These are phyloP conservation scores for Corniculantispora saksenae DNA, from an alignment of 2,329 filamentous ascomycete genomes.

Conservation along the genomic window DNA sequence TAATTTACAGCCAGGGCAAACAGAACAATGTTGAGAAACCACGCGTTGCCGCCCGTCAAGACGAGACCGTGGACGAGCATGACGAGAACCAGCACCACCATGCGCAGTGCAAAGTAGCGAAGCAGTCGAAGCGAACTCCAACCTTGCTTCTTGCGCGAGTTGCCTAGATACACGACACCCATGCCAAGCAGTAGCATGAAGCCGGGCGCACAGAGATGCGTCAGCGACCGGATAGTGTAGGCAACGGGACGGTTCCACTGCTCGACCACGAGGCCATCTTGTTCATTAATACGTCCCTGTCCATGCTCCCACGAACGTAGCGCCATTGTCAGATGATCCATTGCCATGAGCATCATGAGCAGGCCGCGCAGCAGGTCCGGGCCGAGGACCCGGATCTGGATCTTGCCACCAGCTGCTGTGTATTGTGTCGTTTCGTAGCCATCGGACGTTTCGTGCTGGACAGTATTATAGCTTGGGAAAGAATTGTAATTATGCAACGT, in stretches of 20 bases:
- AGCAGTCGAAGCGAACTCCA: slow-evolving; percentile 39
- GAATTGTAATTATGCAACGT: slow-evolving; percentile 25
- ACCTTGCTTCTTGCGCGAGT: slow-evolving; percentile 41
- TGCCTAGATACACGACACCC: slow-evolving; percentile 46
- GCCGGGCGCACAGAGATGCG: slow-evolving; percentile 47
- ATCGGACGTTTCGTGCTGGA: not conserved
- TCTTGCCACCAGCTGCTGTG: not conserved
- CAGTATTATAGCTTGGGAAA: slow-evolving; percentile 21
- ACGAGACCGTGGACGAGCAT: slow-evolving; percentile 34
- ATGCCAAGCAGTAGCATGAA: slow-evolving; percentile 49
- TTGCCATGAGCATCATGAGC: slow-evolving; percentile 46
- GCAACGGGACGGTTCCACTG: slow-evolving; percentile 41
- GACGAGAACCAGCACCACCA: slow-evolving; percentile 37
- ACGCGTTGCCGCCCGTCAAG: slow-evolving; percentile 36
- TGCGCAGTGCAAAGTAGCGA: slow-evolving; percentile 41
- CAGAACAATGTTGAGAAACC: slow-evolving; percentile 46
- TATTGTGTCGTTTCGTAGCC: not conserved
- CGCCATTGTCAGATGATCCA: slow-evolving; percentile 43
- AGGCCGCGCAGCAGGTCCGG: slow-evolving; percentile 47
- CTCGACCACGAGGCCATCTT: slow-evolving; percentile 36
- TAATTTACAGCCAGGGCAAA: slow-evolving; percentile 49
- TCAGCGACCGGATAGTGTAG: slow-evolving; percentile 42
- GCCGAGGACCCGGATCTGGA: slow-evolving; percentile 37
- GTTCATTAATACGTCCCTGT: slow-evolving; percentile 38
- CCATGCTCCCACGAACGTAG: slow-evolving; percentile 45